Evolutionary conservation across 257 asterid genomes (phyloP).

Genomic region (Capsicum pubescens): DNA sequence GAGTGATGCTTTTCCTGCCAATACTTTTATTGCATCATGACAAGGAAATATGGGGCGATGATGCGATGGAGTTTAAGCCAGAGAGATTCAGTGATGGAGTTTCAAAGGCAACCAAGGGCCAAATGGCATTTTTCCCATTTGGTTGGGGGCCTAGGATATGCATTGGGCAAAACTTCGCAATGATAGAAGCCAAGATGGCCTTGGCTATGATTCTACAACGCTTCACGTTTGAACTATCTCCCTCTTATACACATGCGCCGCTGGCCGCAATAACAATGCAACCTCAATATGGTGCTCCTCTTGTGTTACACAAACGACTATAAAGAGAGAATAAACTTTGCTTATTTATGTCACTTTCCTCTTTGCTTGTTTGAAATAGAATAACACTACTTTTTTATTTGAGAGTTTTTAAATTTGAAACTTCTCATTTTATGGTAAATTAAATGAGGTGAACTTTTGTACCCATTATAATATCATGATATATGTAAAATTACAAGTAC

Average conservation of each 20-base stretch:
- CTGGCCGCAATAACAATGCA: constrained; percentile 26
- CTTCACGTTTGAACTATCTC: constrained; percentile 40
- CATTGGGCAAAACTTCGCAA: constrained; percentile 39
- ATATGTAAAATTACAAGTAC: no score
- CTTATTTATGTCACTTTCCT: no score
- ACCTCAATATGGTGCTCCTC: constrained; percentile 45
- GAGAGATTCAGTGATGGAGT: constrained; percentile 44
- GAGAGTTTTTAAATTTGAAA: no score
- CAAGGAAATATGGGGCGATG: constrained; percentile 43
- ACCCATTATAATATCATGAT: no score
- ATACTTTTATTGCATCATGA: constrained; percentile 41
- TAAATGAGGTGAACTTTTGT: no score
- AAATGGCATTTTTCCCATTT: constrained; percentile 36
- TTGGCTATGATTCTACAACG: constrained; percentile 39
- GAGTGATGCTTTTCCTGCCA: neutral
- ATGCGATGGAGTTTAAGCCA: constrained; percentile 41
- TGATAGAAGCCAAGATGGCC: constrained; percentile 39
- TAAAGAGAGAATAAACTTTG: no score
- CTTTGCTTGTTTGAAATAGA: no score
- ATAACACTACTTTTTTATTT: no score
- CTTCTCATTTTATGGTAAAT: no score
- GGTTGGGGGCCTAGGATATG: constrained; percentile 41
- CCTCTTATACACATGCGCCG: constrained; percentile 40
- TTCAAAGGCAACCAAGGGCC: constrained; percentile 41
- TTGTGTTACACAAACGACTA: neutral